A percentile compares a stretch with the other conserved stretches of the same genome.
These are phyloP conservation scores for Crucibulum laeve DNA, from an alignment of 768 basidiomycete species.

Conservation along the genomic window DNA sequence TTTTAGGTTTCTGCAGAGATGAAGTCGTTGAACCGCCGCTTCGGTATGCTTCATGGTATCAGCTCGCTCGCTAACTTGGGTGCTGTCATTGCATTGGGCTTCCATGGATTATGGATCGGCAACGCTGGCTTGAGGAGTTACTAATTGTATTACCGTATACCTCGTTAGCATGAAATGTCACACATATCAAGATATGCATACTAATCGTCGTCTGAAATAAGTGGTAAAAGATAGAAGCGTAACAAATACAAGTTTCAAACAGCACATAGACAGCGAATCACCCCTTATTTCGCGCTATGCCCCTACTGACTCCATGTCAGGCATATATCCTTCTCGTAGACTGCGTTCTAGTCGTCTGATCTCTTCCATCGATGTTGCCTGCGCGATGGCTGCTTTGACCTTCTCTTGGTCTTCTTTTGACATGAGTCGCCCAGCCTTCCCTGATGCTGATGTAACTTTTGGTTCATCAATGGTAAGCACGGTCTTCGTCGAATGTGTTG, in stretches of 20 bases:
- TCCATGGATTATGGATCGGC: constrained; percentile 73
- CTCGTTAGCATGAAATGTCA: neutral
- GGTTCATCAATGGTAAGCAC: constrained; percentile 75
- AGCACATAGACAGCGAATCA: constrained; percentile 2
- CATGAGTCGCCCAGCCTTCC: constrained; percentile 82
- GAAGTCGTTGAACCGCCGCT: constrained; percentile 64
- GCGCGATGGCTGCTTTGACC: constrained; percentile 83
- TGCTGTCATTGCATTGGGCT: constrained; percentile 53
- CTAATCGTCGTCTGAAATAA: neutral
- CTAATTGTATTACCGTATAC: constrained; percentile 10
- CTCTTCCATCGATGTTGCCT: constrained; percentile 89
- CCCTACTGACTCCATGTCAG: constrained; percentile 72
- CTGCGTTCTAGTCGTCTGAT: constrained; percentile 79
- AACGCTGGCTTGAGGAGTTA: constrained; percentile 44
- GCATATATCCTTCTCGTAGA: constrained; percentile 80
- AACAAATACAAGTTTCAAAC: neutral
- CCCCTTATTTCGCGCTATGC: constrained; percentile 41
- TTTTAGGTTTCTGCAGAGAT: constrained; percentile 60
- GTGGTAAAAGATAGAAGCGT: too few relatives aligned
- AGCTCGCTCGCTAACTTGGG: constrained; percentile 64
- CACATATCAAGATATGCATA: neutral
- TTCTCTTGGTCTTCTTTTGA: constrained; percentile 88
- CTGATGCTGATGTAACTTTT: constrained; percentile 46
- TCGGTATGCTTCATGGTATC: constrained; percentile 64
- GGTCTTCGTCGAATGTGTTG: constrained; percentile 59